A percentile compares a stretch with the other conserved stretches of the same genome.
Evolutionary conservation across 768 basidiomycete genomes (phyloP).

Genomic region (Cystobasidium ongulense): DNA sequence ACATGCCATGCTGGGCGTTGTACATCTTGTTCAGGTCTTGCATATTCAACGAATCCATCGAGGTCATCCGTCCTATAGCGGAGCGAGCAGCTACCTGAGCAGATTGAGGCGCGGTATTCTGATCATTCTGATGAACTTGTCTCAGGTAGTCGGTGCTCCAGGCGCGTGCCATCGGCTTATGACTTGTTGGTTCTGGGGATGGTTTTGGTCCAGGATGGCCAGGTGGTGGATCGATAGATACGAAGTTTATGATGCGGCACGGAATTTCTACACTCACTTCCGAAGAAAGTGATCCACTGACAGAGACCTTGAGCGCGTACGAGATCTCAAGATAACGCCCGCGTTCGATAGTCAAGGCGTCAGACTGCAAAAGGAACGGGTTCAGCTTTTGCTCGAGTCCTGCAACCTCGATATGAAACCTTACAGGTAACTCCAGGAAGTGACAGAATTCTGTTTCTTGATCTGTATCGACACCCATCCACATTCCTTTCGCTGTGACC

Average conservation of each 20-base stretch:
- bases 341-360: conserved; percentile 61
- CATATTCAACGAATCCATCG: conserved; percentile 28
- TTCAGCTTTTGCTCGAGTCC: not conserved
- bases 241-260: conserved; percentile 67
- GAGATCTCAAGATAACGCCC: conserved; percentile 67
- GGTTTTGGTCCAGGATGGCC: conserved; percentile 35
- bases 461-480: conserved; percentile 66
- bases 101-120: not conserved
- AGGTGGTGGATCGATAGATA: conserved; percentile 76
- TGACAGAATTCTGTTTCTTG: conserved; percentile 60
- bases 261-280: conserved; percentile 67
- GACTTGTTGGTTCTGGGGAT: conserved; percentile 22
- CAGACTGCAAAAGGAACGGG: conserved; percentile 50
- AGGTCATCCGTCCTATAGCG: not conserved
- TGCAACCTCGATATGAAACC: conserved; percentile 42
- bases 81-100: not conserved
- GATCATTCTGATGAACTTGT: not conserved
- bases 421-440: conserved; percentile 65
- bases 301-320: conserved; percentile 60
- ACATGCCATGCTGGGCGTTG: not conserved
- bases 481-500: conserved; percentile 80
- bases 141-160: conserved; percentile 12
- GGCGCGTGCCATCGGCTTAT: conserved; percentile 19
- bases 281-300: conserved; percentile 56
- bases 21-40: conserved; percentile 25